phyloP scores from a whole-genome alignment of 495 filamentous ascomycete genomes.

The Lophium mytilinum region DNA sequence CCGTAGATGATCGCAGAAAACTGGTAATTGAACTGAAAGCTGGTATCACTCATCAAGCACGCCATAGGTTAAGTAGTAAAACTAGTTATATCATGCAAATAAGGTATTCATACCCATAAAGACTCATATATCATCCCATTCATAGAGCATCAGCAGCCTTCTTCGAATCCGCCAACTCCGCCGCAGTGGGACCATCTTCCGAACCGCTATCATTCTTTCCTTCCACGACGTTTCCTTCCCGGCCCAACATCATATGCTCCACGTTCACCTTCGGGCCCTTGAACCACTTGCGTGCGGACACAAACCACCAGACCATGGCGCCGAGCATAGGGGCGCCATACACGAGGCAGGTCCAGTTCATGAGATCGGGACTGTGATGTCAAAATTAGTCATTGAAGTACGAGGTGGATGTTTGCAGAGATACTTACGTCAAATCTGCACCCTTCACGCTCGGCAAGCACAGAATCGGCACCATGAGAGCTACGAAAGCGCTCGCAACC shows the following conservation, averaged over 20 bases:
- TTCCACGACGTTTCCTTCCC: conserved; percentile 24
- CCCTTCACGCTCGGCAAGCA: conserved; percentile 58
- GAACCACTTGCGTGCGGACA: conserved; percentile 63
- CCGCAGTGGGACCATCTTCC: neutral
- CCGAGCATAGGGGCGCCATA: conserved; percentile 53
- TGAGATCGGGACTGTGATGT: conserved; percentile 28
- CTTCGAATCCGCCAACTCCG: neutral
- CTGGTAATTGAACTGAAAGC: neutral
- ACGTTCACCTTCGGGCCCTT: conserved; percentile 65
- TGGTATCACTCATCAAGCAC: neutral
- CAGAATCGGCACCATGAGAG: conserved; percentile 67
- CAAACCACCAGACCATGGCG: conserved; percentile 60
- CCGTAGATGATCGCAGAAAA: neutral
- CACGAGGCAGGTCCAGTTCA: conserved; percentile 75
- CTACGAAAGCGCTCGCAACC: conserved; percentile 52
- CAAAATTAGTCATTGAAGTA: neutral
- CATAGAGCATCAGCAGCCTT: neutral
- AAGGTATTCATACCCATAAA: neutral
- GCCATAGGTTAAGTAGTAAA: neutral
- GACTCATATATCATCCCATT: neutral
- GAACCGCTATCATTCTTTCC: conserved; percentile 20
- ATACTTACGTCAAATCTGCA: conserved; percentile 44
- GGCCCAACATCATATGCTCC: conserved; percentile 38
- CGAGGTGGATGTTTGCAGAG: conserved; percentile 4
- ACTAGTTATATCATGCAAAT: neutral